Evolutionary conservation across 768 basidiomycete genomes (phyloP).

Genomic region (Podaxis sp.): DNA sequence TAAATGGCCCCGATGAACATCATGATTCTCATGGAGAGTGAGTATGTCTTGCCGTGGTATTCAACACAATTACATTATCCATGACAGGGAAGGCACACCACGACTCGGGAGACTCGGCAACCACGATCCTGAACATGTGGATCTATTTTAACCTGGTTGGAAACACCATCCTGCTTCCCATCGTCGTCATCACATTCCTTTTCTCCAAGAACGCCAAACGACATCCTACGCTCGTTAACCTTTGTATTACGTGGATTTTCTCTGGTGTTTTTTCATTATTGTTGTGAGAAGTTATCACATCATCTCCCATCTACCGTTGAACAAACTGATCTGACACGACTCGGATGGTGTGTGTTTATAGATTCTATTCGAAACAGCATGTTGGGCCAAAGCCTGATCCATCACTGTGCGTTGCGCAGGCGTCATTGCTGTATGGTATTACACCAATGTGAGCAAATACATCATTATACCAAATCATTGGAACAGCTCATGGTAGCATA

Average conservation of each 20-base stretch:
- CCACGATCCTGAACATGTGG: slow-evolving; percentile 36
- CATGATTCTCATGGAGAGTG: not conserved
- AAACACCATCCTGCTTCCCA: slow-evolving; percentile 43
- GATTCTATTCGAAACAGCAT: slow-evolving; percentile 41
- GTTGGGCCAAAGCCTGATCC: slow-evolving; percentile 33
- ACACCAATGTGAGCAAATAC: slow-evolving; percentile 34
- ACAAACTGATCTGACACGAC: not conserved
- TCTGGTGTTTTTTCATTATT: slow-evolving; percentile 42
- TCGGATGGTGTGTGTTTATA: slow-evolving; percentile 7
- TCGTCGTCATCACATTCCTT: slow-evolving; percentile 45
- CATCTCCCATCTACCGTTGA: not conserved
- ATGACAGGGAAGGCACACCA: not conserved
- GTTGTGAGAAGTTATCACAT: slow-evolving; percentile 31
- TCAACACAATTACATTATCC: not conserved
- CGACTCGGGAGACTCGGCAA: slow-evolving; percentile 14
- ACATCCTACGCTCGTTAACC: slow-evolving; percentile 44
- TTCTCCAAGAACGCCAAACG: slow-evolving; percentile 36
- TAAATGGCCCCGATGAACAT: slow-evolving; percentile 1
- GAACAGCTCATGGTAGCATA: slow-evolving; percentile 13
- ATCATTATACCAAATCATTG: not conserved
- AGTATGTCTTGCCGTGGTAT: not conserved
- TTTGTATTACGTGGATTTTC: slow-evolving; percentile 49
- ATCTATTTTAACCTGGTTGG: slow-evolving; percentile 46
- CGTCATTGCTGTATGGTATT: slow-evolving; percentile 40
- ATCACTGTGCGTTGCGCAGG: slow-evolving; percentile 43